Evolutionary conservation across 371 early-diverging fungal species (phyloP), one percentile per base, ranked within the genome.

Genomic region (Coemansia sp.): DNA sequence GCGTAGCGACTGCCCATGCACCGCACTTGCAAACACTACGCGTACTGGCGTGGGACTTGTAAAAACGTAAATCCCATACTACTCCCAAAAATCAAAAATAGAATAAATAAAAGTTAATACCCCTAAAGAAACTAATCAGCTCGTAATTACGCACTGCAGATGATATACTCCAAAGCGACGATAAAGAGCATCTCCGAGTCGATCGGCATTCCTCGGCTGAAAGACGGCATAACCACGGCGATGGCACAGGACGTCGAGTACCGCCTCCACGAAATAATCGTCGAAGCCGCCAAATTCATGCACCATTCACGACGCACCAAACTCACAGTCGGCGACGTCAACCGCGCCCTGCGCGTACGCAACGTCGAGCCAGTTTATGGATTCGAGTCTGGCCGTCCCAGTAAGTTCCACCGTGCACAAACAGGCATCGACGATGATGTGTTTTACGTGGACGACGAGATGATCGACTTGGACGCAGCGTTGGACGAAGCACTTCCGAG

Each of bases 341-440:
- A 98, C 81, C 83, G 91, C 68, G 99, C 99, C 1, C 84, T 99
- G 55, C 87, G 92, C 16, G 93, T 97, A 27, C 88, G 94, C 63
- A 99, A 99, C 74, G 91, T 99, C 24, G 99, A 99, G 89, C 99
- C 99, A 4, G 81, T 99, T 40, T 98, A 99, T 74, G 99, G 99
- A 37, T 95, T 93, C 72, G 88, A 89, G 57, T 84, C 91, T 5
- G 86, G 89, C 16, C 92, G 92, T 5, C 83, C 86, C 42, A 83
- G 89, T 16, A 87, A 88, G 42, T 97, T 93, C 78, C 83, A 86
- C 75, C 85, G 84, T 57, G 86, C 89, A 0, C 82, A 84, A 2
- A 79, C 87, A 16, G 87, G 86, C 26, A 67, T 79, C 8, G 83
- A 82, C 27, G 90, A 92, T 57, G 67, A 92, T 54, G 67, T 99